A percentile compares a stretch with the other conserved stretches of the same genome.
These are phyloP conservation scores for Trifolium fragiferum DNA, from an alignment of 306 rosid genomes.

Conservation along the genomic window DNA sequence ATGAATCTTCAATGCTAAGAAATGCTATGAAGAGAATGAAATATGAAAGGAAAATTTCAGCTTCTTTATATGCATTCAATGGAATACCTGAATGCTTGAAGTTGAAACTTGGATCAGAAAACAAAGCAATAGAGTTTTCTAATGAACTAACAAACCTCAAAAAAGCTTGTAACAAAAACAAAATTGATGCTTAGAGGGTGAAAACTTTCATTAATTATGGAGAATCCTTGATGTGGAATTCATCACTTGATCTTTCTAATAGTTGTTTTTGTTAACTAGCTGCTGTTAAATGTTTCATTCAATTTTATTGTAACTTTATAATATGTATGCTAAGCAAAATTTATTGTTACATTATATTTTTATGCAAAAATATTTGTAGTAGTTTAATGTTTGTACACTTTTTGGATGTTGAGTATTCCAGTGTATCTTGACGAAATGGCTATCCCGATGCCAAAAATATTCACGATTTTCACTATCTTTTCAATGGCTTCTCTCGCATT, in stretches of 20 bases:
- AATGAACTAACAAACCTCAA: conserved; percentile 56
- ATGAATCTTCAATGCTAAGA: conserved; percentile 71
- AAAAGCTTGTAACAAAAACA: conserved; percentile 59
- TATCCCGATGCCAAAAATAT: too few relatives aligned
- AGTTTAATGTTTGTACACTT: too few relatives aligned
- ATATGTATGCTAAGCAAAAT: too few relatives aligned
- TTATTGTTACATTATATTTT: too few relatives aligned
- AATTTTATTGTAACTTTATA: not conserved
- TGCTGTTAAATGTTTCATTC: conserved; percentile 42
- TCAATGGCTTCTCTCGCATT: too few relatives aligned
- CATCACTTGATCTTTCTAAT: conserved; percentile 71
- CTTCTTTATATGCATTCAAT: conserved; percentile 91
- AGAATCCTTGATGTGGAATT: conserved; percentile 75
- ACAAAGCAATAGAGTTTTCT: conserved; percentile 57
- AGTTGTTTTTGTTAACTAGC: conserved; percentile 63
- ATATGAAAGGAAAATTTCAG: conserved; percentile 87
- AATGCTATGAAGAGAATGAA: conserved; percentile 83
- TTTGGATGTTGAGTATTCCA: too few relatives aligned
- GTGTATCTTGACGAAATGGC: too few relatives aligned
- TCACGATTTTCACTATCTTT: too few relatives aligned
- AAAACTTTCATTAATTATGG: conserved; percentile 56
- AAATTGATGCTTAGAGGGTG: conserved; percentile 37
- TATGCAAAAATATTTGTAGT: too few relatives aligned
- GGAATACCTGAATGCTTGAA: conserved; percentile 87
- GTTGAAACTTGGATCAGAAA: conserved; percentile 63